Percentiles rank a stretch among this genome's conserved stretches.
These are phyloP conservation scores for Thalia dealbata DNA, from an alignment of 176 grass and related monocot genomes.

Conservation along the genomic window DNA sequence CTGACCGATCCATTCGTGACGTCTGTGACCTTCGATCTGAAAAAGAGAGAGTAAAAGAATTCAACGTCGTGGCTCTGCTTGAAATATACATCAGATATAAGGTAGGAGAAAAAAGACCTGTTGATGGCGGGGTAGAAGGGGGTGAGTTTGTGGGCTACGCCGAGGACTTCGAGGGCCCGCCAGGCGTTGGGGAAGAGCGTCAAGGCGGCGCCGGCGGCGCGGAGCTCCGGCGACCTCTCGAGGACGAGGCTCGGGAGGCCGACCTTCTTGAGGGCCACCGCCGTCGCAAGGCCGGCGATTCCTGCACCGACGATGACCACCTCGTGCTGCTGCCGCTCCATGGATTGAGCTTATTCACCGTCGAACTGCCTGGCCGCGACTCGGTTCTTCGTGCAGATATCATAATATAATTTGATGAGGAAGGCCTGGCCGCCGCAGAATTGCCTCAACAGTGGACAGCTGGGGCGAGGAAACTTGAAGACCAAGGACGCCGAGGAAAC, in stretches of 20 bases:
- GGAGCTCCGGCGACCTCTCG: slow-evolving; percentile 26
- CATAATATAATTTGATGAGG: too few species aligned
- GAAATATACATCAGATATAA: neutral
- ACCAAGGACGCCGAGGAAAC: too few species aligned
- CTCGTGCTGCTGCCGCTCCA: slow-evolving; percentile 14
- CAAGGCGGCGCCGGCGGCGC: slow-evolving; percentile 20
- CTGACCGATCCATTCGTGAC: neutral
- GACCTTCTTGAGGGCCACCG: slow-evolving; percentile 4
- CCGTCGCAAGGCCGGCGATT: slow-evolving; percentile 49
- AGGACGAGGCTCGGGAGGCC: slow-evolving; percentile 21
- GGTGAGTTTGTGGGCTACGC: slow-evolving; percentile 19
- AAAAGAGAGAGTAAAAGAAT: neutral
- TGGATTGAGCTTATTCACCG: neutral
- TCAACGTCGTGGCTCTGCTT: neutral
- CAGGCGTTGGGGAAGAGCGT: slow-evolving; percentile 28
- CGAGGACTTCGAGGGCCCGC: slow-evolving; percentile 30
- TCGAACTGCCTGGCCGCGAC: too few species aligned
- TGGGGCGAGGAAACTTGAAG: too few species aligned
- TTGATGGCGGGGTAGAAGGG: slow-evolving; percentile 13
- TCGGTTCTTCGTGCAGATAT: too few species aligned
- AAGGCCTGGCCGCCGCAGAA: too few species aligned
- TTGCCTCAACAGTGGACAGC: too few species aligned
- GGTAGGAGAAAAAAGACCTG: neutral
- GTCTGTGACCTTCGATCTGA: neutral
- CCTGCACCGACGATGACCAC: slow-evolving; percentile 55